These are phyloP conservation scores for Apiospora hydei DNA, from an alignment of 2,329 filamentous ascomycete genomes.

Conservation along the genomic window DNA sequence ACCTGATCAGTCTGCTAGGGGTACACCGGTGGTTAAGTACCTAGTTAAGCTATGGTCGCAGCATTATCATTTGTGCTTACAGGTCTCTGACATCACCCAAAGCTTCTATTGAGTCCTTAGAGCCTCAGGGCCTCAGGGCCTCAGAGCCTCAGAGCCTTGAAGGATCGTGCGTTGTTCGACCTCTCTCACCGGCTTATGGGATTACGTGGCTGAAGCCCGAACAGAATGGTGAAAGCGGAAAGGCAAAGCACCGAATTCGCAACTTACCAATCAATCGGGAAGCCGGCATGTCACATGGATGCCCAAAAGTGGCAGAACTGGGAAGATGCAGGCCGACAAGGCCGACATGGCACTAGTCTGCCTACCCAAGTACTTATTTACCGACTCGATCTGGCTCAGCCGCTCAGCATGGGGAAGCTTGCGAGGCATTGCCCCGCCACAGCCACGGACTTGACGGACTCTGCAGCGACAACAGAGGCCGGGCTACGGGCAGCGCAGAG, in stretches of 20 bases:
- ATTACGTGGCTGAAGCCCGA: background rate
- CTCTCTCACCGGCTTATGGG: background rate
- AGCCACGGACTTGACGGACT: background rate
- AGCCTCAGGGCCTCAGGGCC: too few relatives aligned
- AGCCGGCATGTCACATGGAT: background rate
- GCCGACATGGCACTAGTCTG: background rate
- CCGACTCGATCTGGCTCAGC: background rate
- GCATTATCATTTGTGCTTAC: background rate
- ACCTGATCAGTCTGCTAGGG: background rate
- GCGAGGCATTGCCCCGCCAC: constrained; percentile 9
- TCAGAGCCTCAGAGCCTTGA: background rate
- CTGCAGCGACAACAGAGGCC: background rate
- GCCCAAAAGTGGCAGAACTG: background rate
- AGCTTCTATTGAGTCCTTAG: background rate
- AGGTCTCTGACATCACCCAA: background rate
- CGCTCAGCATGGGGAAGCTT: background rate
- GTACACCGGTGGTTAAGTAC: background rate
- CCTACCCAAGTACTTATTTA: background rate
- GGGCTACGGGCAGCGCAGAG: background rate
- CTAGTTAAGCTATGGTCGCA: background rate
- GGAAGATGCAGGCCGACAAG: background rate
- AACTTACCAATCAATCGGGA: background rate
- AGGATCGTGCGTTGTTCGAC: background rate
- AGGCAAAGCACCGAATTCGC: background rate
- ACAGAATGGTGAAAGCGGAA: background rate